phyloP scores from a whole-genome alignment of 2,329 filamentous ascomycete species.

The Raffaelea arxii region DNA sequence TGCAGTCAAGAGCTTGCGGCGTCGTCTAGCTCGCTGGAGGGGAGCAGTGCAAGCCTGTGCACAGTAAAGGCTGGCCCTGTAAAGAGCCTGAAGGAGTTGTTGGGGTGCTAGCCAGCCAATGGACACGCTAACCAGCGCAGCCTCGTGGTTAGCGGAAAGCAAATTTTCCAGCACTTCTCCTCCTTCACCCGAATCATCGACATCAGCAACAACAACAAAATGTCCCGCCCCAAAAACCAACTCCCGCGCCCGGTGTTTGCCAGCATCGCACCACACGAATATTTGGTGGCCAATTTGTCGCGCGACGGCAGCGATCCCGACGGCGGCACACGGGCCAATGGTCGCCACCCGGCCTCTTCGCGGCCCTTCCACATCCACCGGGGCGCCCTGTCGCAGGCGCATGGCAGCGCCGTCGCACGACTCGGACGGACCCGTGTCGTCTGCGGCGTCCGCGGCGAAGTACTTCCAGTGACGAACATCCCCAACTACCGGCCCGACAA shows the following conservation, averaged over 20 bases:
- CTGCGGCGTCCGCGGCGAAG: constrained; percentile 81
- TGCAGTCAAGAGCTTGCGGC: constrained; percentile 6
- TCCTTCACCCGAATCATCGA: background rate
- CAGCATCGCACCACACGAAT: constrained; percentile 80
- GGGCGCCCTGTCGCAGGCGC: constrained; percentile 76
- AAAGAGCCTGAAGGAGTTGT: too few relatives aligned
- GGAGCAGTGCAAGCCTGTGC: background rate
- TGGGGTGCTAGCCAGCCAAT: background rate
- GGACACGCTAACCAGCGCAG: background rate
- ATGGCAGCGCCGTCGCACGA: constrained; percentile 82
- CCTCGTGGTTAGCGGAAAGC: too few relatives aligned
- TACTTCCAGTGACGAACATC: constrained; percentile 66
- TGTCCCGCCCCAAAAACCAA: constrained; percentile 11
- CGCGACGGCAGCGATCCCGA: constrained; percentile 19
- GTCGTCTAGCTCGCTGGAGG: constrained; percentile 10
- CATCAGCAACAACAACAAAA: too few relatives aligned
- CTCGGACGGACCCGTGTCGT: constrained; percentile 90
- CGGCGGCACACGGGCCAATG: constrained; percentile 66
- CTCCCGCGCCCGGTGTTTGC: constrained; percentile 63
- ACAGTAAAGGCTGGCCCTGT: too few relatives aligned
- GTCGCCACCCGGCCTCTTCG: constrained; percentile 59
- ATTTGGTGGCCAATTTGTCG: constrained; percentile 76
- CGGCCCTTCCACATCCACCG: constrained; percentile 69
- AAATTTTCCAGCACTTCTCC: background rate
- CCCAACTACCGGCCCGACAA: constrained; percentile 48